Evolutionary conservation across 2,329 filamentous ascomycete species (phyloP).

Genomic region (Stachybotrys elegans): DNA sequence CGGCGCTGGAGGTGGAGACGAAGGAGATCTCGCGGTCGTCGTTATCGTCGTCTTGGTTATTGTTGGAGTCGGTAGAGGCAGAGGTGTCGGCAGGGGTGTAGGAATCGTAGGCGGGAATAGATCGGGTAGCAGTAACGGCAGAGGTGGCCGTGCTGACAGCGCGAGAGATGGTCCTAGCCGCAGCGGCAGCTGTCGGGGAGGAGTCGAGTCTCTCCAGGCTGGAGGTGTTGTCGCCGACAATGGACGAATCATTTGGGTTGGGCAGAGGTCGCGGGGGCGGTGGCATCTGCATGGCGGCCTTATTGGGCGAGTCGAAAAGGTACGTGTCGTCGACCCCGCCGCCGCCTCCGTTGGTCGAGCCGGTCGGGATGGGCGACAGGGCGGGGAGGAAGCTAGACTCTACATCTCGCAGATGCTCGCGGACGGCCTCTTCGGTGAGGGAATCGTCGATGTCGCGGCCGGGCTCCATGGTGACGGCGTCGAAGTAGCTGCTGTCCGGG

Average conservation of each 20-base stretch:
- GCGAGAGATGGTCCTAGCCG: slow-evolving; percentile 48
- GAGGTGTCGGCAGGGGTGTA: neutral
- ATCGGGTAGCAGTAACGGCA: slow-evolving; percentile 5
- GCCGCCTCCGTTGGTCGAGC: slow-evolving; percentile 28
- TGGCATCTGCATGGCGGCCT: slow-evolving; percentile 21
- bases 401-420: slow-evolving; percentile 55
- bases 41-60: slow-evolving; percentile 18
- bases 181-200: slow-evolving; percentile 51
- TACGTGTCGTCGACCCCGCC: slow-evolving; percentile 53
- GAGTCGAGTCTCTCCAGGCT: slow-evolving; percentile 49
- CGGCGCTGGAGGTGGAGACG: slow-evolving; percentile 20
- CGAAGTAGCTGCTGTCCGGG: slow-evolving; percentile 37
- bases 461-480: slow-evolving; percentile 31
- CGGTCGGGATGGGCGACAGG: slow-evolving; percentile 49
- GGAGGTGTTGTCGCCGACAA: slow-evolving; percentile 32
- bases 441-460: slow-evolving; percentile 36
- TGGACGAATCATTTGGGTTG: neutral
- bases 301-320: slow-evolving; percentile 45
- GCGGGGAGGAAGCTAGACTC: slow-evolving; percentile 61
- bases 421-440: slow-evolving; percentile 47
- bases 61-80: slow-evolving; percentile 9
- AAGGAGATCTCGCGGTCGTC: slow-evolving; percentile 25
- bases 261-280: slow-evolving; percentile 3
- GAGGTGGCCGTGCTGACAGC: slow-evolving; percentile 41
- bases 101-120: slow-evolving; percentile 7